Evolutionary conservation across 805 yeast genomes (phyloP).

Genomic region (Wickerhamiella dianesei): DNA sequence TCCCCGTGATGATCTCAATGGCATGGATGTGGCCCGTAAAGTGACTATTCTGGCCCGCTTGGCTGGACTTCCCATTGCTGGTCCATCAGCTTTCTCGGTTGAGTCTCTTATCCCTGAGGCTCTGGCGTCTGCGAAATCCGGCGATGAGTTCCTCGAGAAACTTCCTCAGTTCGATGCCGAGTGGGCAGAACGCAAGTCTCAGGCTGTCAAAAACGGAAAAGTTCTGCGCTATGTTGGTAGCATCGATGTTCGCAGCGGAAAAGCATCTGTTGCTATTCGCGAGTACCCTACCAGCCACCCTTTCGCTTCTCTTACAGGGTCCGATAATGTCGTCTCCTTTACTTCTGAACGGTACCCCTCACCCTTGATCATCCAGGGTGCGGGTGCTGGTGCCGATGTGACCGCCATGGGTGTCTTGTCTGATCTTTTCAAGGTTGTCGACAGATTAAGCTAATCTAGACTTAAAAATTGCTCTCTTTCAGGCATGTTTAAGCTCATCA

Average conservation of each 20-base stretch:
- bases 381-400: conserved; percentile 73
- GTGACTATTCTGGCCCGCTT: conserved; percentile 92
- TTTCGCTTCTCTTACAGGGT: conserved; percentile 87
- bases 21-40: conserved; percentile 96
- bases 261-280: conserved; percentile 62
- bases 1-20: conserved; percentile 97
- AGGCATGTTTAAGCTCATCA: not conserved
- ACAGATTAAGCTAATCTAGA: conserved; percentile 19
- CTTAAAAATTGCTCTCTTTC: not conserved
- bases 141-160: conserved; percentile 63
- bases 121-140: conserved; percentile 47
- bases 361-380: conserved; percentile 95
- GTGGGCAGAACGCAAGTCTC: conserved; percentile 60
- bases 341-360: conserved; percentile 82
- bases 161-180: conserved; percentile 76
- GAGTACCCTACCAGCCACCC: conserved; percentile 85
- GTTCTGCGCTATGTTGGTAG: conserved; percentile 90
- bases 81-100: conserved; percentile 87
- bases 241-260: conserved; percentile 52
- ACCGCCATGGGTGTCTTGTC: conserved; percentile 87
- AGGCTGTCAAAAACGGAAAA: conserved; percentile 69
- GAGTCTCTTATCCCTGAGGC: conserved; percentile 84
- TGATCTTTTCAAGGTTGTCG: conserved; percentile 83
- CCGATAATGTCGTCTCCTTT: conserved; percentile 89
- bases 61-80: conserved; percentile 69